phyloP scores from a whole-genome alignment of 441 rosid species.

The Gossypium schwendimanii region DNA sequence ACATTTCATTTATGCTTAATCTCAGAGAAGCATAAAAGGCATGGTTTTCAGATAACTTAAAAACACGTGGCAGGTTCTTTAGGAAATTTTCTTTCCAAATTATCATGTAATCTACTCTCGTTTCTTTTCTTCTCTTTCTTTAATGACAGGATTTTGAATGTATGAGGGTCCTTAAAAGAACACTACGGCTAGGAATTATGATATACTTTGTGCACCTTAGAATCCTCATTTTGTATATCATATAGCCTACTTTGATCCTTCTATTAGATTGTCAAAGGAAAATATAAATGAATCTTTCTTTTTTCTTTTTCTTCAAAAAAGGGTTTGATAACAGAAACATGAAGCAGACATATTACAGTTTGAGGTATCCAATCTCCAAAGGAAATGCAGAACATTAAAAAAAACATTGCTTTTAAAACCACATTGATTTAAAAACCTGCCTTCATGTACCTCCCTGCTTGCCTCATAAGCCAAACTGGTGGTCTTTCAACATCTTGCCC shows the following conservation, averaged over 20 bases:
- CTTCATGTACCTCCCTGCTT: slow-evolving; percentile 99
- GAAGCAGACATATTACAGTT: neutral
- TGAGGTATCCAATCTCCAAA: neutral
- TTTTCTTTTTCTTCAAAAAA: neutral
- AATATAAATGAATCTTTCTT: neutral
- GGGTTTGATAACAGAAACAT: neutral
- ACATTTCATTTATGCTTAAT: neutral
- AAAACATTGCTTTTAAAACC: neutral
- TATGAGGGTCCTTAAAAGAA: neutral
- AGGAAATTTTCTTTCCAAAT: neutral
- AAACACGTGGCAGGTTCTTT: neutral
- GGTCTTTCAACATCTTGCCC: slow-evolving; percentile 90
- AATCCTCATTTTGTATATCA: neutral
- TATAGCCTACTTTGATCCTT: neutral
- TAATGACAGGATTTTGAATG: neutral
- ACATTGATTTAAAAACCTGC: slow-evolving; percentile 46
- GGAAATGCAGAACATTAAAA: neutral
- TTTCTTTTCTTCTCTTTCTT: neutral
- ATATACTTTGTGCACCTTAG: neutral
- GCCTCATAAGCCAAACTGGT: slow-evolving; percentile 99
- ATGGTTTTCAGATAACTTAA: neutral
- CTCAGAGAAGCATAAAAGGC: neutral
- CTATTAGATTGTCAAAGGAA: neutral
- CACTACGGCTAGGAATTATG: neutral
- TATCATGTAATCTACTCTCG: neutral